Base-by-base conservation (phyloP, 257 asterid genomes). In the Fraxinus excelsior region DNA sequence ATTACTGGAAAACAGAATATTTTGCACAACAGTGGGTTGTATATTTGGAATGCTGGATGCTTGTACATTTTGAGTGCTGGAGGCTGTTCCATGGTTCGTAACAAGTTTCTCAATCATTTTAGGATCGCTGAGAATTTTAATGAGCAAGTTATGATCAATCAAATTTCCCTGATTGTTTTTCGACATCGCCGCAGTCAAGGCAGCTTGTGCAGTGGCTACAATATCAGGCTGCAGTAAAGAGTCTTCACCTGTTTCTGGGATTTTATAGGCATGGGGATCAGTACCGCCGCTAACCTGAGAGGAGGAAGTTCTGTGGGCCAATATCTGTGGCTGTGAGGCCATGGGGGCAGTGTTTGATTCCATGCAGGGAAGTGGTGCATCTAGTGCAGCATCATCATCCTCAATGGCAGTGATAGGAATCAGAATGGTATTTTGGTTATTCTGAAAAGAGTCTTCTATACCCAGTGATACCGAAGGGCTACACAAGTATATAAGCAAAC, bases 331-430 rank as follows among this genome's bases (percentile, higher is more conserved):
- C 26, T 76, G 85, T 44, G 84, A 40, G 76, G 77, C 72, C 72
- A 67, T 25, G 9, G 84, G 80, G 65, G 73, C 26, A 26, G 25
- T 25, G 80, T 75, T 83, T 14, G 82, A 21, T 13, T 76, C n/a
- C 34, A 14, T 19, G 40, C 85, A 76, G 74, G 76, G 81, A 74
- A 16, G 68, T 34, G 85, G 72, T 62, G 84, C 70, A 34, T 82
- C 88, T 5, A 84, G 19, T 60, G 91, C 74, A 23, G 83, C 79
- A 77, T 95, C 99, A 74, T 96, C 99, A 5, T 96, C 99, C 87
- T 96, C 99, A 31, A 93, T 87, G 60, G 99, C 87, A 35, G 94
- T 93, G 70, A 91, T 73, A 49, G 98, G 99, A 78, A 96, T 83
- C 81, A 85, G 75, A 19, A 91, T 85, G 26, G 87, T 83, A 70